These are phyloP conservation scores for Tremella mesenterica DNA, from an alignment of 768 basidiomycete genomes.

Conservation along the genomic window DNA sequence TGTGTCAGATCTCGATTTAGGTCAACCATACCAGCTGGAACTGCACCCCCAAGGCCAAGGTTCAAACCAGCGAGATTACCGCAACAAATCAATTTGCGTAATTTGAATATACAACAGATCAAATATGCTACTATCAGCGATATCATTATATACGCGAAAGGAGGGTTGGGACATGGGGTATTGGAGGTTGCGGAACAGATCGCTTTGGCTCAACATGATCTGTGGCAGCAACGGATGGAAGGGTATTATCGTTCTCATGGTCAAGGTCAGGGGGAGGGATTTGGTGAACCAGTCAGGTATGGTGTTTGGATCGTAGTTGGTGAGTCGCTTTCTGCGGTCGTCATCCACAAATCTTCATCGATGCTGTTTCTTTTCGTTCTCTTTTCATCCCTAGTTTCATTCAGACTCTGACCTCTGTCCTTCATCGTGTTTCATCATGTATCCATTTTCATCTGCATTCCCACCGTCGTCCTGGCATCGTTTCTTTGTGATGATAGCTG, in stretches of 20 bases:
- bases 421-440: too few relatives aligned
- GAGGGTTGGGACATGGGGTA: slow-evolving; percentile 28
- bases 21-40: too few relatives aligned
- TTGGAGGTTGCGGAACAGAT: slow-evolving; percentile 37
- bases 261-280: slow-evolving; percentile 19
- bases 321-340: slow-evolving; percentile 8
- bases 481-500: background rate
- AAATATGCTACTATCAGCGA: slow-evolving; percentile 46
- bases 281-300: slow-evolving; percentile 37
- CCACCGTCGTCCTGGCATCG: background rate
- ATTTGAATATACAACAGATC: slow-evolving; percentile 43
- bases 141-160: slow-evolving; percentile 38
- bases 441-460: too few relatives aligned
- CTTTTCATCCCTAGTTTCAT: too few relatives aligned
- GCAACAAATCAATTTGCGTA: slow-evolving; percentile 38
- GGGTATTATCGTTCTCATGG: slow-evolving; percentile 21
- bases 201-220: slow-evolving; percentile 38
- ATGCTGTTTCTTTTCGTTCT: background rate
- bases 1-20: too few relatives aligned
- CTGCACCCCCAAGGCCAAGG: background rate
- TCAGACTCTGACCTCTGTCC: background rate
- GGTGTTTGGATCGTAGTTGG: slow-evolving; percentile 43
- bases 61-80: slow-evolving; percentile 35
- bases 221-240: slow-evolving; percentile 31
- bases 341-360: background rate